Evolutionary conservation across 495 filamentous ascomycete genomes (phyloP).

Genomic region (Pseudomonodictys pantanalensis): DNA sequence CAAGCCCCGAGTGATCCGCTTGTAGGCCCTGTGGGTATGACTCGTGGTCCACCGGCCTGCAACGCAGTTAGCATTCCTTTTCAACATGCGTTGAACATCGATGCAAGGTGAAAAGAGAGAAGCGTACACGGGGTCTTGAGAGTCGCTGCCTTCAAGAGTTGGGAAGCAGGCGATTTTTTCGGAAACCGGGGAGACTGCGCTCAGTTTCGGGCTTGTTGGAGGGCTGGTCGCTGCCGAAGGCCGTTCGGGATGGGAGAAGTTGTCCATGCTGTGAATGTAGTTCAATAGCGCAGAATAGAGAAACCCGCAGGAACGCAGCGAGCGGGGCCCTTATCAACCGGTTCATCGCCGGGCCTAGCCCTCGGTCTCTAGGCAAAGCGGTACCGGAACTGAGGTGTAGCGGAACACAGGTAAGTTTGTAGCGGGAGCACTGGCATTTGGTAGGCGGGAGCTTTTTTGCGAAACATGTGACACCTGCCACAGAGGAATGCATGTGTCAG

Average conservation of each 20-base stretch:
- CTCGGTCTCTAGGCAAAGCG: too few relatives aligned
- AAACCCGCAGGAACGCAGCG: too few relatives aligned
- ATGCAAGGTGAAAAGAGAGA: not conserved
- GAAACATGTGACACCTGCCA: too few relatives aligned
- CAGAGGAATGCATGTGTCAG: too few relatives aligned
- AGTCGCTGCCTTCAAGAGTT: not conserved
- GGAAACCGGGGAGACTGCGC: not conserved
- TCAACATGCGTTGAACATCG: not conserved
- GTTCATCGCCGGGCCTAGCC: too few relatives aligned
- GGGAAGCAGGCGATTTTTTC: not conserved
- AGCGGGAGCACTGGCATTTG: too few relatives aligned
- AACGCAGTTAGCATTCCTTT: not conserved
- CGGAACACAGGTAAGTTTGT: too few relatives aligned
- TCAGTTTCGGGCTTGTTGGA: not conserved
- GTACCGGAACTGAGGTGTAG: too few relatives aligned
- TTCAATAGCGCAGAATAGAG: too few relatives aligned
- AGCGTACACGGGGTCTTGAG: not conserved
- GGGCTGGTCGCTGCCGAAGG: not conserved
- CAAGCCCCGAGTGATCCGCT: not conserved
- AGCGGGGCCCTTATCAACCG: too few relatives aligned
- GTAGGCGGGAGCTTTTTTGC: too few relatives aligned
- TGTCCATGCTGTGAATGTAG: too few relatives aligned
- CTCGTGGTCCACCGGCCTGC: not conserved
- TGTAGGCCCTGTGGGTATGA: not conserved
- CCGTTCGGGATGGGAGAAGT: not conserved